Evolutionary conservation across 1,139 yeast genomes (phyloP), one percentile per base, ranked within the genome.

Genomic region (Barnettozyma hawaiiensis): DNA sequence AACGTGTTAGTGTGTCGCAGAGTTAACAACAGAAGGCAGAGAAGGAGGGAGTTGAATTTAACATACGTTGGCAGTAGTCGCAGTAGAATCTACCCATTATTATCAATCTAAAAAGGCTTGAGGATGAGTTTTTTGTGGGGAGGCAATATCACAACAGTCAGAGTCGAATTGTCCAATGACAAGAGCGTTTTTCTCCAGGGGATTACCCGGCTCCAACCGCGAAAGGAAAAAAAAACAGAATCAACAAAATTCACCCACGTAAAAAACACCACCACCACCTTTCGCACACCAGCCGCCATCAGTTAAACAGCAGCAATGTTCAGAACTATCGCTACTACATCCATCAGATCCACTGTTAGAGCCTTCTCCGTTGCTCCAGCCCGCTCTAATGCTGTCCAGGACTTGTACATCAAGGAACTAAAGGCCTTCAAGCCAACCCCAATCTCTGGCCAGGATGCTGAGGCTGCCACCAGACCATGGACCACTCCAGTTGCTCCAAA

Each of bases 361-460:
- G 58, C 60, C 44, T 65, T 66, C 59, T 58, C 69, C 33, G 55
- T 63, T 35, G 50, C 62, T 27, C 55, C 64, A 46, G 58, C 59
- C 40, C 65, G 70, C 61, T 52, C 57, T 42, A 65, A 87, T 72
- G 75, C 85, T 64, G 70, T 90, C 61, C 78, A 87, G 65, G 96
- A 90, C 55, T 76, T 90, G 57, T 92, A 90, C 73, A 71, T 90
- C 62, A 82, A 76, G 67, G 95, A 87, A 68, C 74, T 92, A 69
- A 85, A 82, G 73, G 79, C 80, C 48, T 87, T 84, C 79, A 86
- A 89, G 75, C 90, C 96, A 63, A 76, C 82, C 51, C 81, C 90
- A 50, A 63, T 81, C 50, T 69, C 86, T 44, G 78, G 85, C 49
- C 70, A 77, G 57, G 95, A 85, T 58, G 81, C 90, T 48, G 87